phyloP scores from a whole-genome alignment of 169 alveolate genomes.

The Eimeria nieschulzi region DNA sequence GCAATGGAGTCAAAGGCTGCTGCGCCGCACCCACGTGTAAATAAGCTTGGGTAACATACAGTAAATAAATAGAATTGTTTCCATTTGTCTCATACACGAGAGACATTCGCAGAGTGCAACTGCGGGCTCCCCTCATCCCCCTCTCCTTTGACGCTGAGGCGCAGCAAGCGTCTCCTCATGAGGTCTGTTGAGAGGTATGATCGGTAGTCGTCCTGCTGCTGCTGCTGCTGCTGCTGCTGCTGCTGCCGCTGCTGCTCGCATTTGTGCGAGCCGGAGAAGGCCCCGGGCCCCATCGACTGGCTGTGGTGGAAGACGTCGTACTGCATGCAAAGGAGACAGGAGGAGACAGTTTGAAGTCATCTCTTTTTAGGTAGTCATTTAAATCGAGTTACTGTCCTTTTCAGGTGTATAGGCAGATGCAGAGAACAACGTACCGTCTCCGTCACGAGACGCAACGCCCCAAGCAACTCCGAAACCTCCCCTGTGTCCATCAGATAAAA shows the following conservation, averaged over 20 bases:
- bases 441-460: conserved; percentile 32
- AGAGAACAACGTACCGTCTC: conserved; percentile 4
- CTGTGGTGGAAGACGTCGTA: conserved; percentile 56
- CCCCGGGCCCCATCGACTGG: conserved; percentile 51
- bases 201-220: background rate
- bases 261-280: background rate
- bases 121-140: background rate
- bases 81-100: too few relatives aligned
- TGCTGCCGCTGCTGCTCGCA: conserved; percentile 28
- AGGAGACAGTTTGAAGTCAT: too few relatives aligned
- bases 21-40: too few relatives aligned
- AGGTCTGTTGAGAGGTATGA: background rate
- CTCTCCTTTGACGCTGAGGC: background rate
- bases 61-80: too few relatives aligned
- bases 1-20: too few relatives aligned
- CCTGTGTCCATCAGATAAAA: conserved; percentile 56
- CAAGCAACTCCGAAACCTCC: conserved; percentile 67
- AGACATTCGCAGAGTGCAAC: background rate
- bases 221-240: conserved; percentile 52
- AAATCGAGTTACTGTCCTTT: too few relatives aligned
- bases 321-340: background rate
- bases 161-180: background rate
- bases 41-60: too few relatives aligned
- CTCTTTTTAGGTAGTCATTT: too few relatives aligned
- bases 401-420: too few relatives aligned